These are phyloP conservation scores for Nidularia sp. DNA, from an alignment of 768 basidiomycete genomes.

Conservation along the genomic window DNA sequence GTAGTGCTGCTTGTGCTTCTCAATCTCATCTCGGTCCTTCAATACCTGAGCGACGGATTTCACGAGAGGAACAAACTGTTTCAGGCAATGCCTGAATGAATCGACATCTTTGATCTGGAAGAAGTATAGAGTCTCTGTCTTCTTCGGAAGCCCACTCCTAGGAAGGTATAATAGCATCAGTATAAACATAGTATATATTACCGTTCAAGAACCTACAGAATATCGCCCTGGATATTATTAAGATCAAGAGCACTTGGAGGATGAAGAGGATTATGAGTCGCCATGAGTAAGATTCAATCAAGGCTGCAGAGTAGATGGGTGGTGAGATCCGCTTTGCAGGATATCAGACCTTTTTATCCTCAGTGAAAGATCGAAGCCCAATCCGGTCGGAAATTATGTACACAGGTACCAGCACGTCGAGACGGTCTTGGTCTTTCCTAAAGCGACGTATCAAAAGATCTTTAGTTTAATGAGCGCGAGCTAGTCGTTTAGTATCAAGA, in stretches of 20 bases:
- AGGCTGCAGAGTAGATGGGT: too few relatives aligned
- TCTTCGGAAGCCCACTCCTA: conserved; percentile 54
- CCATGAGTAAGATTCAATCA: neutral
- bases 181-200: neutral
- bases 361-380: too few relatives aligned
- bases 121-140: conserved; percentile 45
- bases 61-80: conserved; percentile 36
- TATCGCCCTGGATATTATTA: conserved; percentile 42
- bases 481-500: too few relatives aligned
- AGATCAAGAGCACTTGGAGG: conserved; percentile 23
- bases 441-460: too few relatives aligned
- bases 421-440: too few relatives aligned
- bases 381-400: too few relatives aligned
- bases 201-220: conserved; percentile 28
- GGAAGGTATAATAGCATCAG: neutral
- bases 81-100: conserved; percentile 38
- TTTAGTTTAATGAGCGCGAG: too few relatives aligned
- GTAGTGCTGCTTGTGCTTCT: conserved; percentile 28
- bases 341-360: too few relatives aligned
- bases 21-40: conserved; percentile 33
- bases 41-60: conserved; percentile 40
- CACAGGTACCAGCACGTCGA: too few relatives aligned
- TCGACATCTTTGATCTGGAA: conserved; percentile 42
- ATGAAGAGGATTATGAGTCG: neutral
- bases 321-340: too few relatives aligned